These are phyloP conservation scores for Tolypocladium guangdongense DNA, from an alignment of 2,329 filamentous ascomycete genomes.

Conservation along the genomic window DNA sequence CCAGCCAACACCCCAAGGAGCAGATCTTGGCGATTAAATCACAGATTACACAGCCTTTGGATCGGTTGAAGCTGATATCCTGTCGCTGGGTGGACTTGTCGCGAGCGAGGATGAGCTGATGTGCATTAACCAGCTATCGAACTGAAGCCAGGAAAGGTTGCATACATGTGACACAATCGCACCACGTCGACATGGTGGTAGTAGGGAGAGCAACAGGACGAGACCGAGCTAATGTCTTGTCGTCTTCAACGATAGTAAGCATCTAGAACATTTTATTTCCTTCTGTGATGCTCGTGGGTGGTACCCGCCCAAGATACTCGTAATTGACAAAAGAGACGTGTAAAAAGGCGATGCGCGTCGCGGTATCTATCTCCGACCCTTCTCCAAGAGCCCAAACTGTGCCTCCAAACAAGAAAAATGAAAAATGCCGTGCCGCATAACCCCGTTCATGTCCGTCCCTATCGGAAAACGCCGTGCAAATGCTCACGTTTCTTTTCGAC, in stretches of 20 bases:
- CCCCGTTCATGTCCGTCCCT: background rate
- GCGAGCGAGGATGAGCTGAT: too few species aligned
- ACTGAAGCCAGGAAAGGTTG: too few species aligned
- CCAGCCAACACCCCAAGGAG: background rate
- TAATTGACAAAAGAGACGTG: background rate
- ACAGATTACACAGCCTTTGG: background rate
- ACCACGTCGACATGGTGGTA: too few species aligned
- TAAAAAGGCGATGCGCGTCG: background rate
- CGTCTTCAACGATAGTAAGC: too few species aligned
- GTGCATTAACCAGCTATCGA: too few species aligned
- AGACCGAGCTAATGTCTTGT: too few species aligned
- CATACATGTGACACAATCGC: too few species aligned
- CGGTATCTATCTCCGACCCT: background rate
- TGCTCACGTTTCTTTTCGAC: background rate
- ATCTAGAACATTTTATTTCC: background rate
- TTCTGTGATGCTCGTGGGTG: background rate
- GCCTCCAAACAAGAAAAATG: background rate
- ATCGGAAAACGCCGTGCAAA: background rate
- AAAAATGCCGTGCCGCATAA: background rate
- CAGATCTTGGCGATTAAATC: background rate
- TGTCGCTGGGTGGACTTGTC: too few species aligned
- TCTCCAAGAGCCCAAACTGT: background rate
- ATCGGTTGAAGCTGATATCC: too few species aligned
- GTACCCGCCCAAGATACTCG: background rate
- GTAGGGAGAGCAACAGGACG: too few species aligned